A percentile compares a stretch with the other conserved stretches of the same genome.
phyloP scores from a whole-genome alignment of 2,329 filamentous ascomycete species.

The Teratosphaeria gauchensis region DNA sequence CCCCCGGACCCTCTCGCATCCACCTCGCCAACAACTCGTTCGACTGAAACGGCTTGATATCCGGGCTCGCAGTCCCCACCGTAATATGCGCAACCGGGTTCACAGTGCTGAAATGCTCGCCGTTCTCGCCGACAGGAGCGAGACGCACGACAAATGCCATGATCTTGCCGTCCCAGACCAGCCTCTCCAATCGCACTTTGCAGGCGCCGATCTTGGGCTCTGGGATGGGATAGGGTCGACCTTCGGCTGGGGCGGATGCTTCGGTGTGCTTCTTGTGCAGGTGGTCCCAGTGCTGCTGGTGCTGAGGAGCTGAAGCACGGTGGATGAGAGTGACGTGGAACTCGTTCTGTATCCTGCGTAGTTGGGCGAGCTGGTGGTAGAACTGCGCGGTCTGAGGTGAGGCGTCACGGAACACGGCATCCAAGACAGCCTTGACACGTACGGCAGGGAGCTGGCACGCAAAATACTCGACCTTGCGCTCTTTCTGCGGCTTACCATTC shows the following conservation, averaged over 20 bases:
- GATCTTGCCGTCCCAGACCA: constrained; percentile 76
- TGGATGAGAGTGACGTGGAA: constrained; percentile 97
- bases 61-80: constrained; percentile 63
- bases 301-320: constrained; percentile 50
- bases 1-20: constrained; percentile 51
- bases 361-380: constrained; percentile 65
- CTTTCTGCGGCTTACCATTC: constrained; percentile 35
- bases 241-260: constrained; percentile 29
- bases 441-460: constrained; percentile 45
- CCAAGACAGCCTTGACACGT: constrained; percentile 50
- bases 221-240: constrained; percentile 16
- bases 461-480: constrained; percentile 54
- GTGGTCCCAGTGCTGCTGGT: constrained; percentile 64
- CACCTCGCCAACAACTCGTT: constrained; percentile 73
- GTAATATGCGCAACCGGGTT: constrained; percentile 83
- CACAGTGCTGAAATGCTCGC: constrained; percentile 53
- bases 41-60: constrained; percentile 87
- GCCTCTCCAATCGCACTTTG: constrained; percentile 50
- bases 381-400: constrained; percentile 51
- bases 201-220: constrained; percentile 53
- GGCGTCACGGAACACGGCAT: constrained; percentile 56
- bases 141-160: constrained; percentile 87
- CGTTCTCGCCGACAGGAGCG: constrained; percentile 35
- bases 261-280: constrained; percentile 52
- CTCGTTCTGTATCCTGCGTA: constrained; percentile 64